Percentiles rank a stretch among this genome's conserved stretches.
Evolutionary conservation across 768 basidiomycete species (phyloP).

Genomic region (Kwoniella pini): DNA sequence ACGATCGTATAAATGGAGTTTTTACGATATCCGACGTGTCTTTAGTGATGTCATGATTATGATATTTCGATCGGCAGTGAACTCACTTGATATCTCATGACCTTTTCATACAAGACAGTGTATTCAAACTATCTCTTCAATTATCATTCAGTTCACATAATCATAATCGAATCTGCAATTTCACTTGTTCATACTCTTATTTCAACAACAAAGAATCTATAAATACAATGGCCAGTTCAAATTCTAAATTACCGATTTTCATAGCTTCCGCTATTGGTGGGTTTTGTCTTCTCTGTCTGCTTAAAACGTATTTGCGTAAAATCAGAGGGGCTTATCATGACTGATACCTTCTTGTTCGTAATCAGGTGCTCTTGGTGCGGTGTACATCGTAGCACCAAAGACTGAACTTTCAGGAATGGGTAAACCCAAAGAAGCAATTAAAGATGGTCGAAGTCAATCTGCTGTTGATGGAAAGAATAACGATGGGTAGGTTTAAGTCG

Average conservation of each 20-base stretch:
- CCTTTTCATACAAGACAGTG: too few species aligned
- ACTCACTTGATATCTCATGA: not conserved
- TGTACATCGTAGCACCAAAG: constrained; percentile 48
- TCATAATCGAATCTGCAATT: too few species aligned
- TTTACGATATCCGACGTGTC: not conserved
- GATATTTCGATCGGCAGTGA: not conserved
- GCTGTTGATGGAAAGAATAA: constrained; percentile 37
- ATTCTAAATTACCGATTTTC: constrained; percentile 18
- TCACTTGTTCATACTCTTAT: too few species aligned
- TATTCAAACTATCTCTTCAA: too few species aligned
- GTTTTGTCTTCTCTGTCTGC: not conserved
- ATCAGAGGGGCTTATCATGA: not conserved
- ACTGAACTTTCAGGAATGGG: constrained; percentile 41
- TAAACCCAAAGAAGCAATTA: constrained; percentile 18
- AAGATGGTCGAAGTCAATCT: constrained; percentile 37
- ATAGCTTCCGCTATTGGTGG: constrained; percentile 17
- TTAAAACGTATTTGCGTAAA: too few species aligned
- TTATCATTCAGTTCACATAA: too few species aligned
- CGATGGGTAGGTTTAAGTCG: constrained; percentile 27
- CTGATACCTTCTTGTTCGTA: not conserved
- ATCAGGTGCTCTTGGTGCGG: constrained; percentile 45
- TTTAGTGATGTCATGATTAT: not conserved
- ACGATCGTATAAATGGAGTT: too few species aligned
- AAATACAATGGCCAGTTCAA: constrained; percentile 18
- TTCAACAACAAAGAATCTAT: not conserved